Base-by-base conservation (phyloP, 2,329 filamentous ascomycete species). In the Fusarium sp. region DNA sequence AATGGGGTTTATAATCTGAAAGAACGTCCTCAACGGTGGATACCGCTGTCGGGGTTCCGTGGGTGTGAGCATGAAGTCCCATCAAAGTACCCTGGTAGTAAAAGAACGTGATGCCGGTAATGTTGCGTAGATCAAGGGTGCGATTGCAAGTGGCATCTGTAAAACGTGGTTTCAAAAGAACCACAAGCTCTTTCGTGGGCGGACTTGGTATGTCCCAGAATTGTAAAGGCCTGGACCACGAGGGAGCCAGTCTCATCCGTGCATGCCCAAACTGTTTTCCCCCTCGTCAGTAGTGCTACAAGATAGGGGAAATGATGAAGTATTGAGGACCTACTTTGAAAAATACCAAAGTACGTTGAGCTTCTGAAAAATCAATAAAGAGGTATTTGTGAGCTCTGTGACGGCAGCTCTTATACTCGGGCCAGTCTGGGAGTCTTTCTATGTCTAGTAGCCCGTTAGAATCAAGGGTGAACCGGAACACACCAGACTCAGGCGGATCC, bases 21-120 rank as follows among this genome's bases (percentile, higher is more conserved):
- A 57, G 19, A 18, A 9, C 15, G 7, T 37, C 50, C 23, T 23
- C 28, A 25, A n/a, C 18, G 11, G 61, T 35, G 11, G n/a, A 11
- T 3, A 21, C 3, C 4, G 65, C 65, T 21, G 35, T 53, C 4
- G 40, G 18, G 7, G 12, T n/a, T 33, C 4, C 15, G 3, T 12
- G 16, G 11, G 65, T 60, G 33, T 67, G 65, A 25, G 40, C 9
- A 25, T 67, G 61, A 10, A 67, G 49, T 28, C 47, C 37, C 40
- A 35, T 21, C 25, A 66, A n/a, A 23, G 10, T 16, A 18, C 11
- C 47, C 21, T 8, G 10, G 23, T n/a, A 23, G 21, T 50, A 57
- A 38, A 57, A 42, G 47, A 66, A 57, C 1, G 42, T 64, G 8
- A 66, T 28, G 7, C 59, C 59, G 3, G 37, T 66, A 7, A 16